These are phyloP conservation scores for Collybia mongolica DNA, from an alignment of 768 basidiomycete species.

Conservation along the genomic window DNA sequence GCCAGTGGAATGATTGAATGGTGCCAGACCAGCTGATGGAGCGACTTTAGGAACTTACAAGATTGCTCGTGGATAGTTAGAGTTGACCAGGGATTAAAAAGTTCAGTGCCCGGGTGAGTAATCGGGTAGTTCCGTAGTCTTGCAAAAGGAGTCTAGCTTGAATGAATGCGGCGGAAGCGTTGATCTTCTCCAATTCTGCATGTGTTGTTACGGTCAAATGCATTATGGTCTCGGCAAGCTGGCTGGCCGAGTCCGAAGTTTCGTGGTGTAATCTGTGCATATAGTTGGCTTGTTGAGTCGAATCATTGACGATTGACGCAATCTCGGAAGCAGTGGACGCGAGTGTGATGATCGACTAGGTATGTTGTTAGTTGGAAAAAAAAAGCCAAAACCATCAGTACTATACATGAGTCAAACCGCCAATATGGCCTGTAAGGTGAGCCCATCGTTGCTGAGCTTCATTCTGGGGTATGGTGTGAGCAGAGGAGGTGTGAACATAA, in stretches of 20 bases:
- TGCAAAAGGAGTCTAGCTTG: slow-evolving; percentile 24
- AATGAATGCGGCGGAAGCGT: slow-evolving; percentile 32
- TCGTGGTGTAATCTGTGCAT: slow-evolving; percentile 30
- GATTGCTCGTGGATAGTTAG: neutral
- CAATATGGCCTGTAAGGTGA: slow-evolving; percentile 8
- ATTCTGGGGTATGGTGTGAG: slow-evolving; percentile 2
- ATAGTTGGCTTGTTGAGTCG: slow-evolving; percentile 12
- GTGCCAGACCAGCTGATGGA: slow-evolving; percentile 14
- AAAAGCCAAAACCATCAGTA: neutral
- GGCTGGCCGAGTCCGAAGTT: slow-evolving; percentile 29
- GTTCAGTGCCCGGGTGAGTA: slow-evolving; percentile 9
- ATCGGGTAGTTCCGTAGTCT: slow-evolving; percentile 1
- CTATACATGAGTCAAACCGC: slow-evolving; percentile 10
- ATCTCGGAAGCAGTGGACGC: slow-evolving; percentile 20
- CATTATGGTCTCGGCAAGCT: slow-evolving; percentile 33
- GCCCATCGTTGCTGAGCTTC: slow-evolving; percentile 11
- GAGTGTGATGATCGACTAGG: slow-evolving; percentile 19
- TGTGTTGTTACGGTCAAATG: slow-evolving; percentile 37
- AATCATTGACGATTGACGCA: slow-evolving; percentile 27
- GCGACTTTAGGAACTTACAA: slow-evolving; percentile 19
- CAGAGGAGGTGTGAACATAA: neutral
- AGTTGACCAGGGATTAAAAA: slow-evolving; percentile 9
- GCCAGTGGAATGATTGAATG: slow-evolving; percentile 21
- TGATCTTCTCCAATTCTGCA: slow-evolving; percentile 43
- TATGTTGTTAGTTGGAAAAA: neutral